Base-by-base conservation (phyloP, 2,329 filamentous ascomycete genomes). In the Aureobasidium sp. region DNA sequence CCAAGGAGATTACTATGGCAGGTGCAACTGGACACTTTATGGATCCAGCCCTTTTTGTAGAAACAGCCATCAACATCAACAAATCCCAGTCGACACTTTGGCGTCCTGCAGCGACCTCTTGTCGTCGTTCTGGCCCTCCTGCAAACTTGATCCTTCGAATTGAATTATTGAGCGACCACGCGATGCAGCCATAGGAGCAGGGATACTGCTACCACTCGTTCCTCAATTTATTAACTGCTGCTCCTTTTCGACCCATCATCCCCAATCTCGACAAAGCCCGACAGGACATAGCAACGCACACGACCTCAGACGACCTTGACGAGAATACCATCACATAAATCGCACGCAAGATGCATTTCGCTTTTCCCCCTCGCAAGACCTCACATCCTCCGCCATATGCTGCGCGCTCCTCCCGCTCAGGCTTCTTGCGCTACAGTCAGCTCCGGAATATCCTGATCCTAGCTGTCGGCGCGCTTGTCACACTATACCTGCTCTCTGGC, bases 321-420 rank as follows among this genome's bases (percentile, higher is more conserved):
- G 51, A 55, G 1, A 17, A 26, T 10, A 52, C 50, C 13, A 39
- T 15, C 50, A 17, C 20, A 52, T 27, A 37, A 15, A 26, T 5
- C 50, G n/a, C 7, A 48, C 9, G 4, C 55, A 58, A 58, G 42
- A 94, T 96, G 91, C 91, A 96, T 75, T 91, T 91, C 80, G 90
- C 91, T 66, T 85, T 95, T 69, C 91, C 91, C 48, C 84, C 90
- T 70, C 87, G 91, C 74, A 95, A 93, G 77, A 85, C 84, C 70
- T 92, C 89, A 66, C 86, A 90, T 71, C 84, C 89, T 67, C 84
- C 87, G 67, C 87, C 87, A 23, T 93, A 90, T 75, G 81, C 81
- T 66, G 80, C 82, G 48, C 81, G 85, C 69, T 80, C 82, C 67
- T 77, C 84, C 69, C 77, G 79, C 82, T 61, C 48, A 15, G 23